Evolutionary conservation across 106 monocot species (phyloP).

Genomic region (Dioscorea zingiberensis): DNA sequence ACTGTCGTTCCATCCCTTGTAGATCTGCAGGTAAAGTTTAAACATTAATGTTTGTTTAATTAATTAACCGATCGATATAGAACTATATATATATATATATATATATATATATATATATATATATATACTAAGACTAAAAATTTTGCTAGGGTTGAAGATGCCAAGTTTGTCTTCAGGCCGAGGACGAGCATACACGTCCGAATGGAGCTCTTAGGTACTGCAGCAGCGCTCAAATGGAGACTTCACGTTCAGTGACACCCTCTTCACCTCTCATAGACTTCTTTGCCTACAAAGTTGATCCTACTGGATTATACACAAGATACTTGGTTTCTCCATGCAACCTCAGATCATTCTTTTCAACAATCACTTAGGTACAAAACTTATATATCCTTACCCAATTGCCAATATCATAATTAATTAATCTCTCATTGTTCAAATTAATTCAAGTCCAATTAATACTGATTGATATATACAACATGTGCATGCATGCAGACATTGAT

Average conservation of each 20-base stretch:
- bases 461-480: background rate
- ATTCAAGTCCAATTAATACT: too few relatives aligned
- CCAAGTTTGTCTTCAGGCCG: conserved; percentile 61
- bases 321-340: conserved; percentile 36
- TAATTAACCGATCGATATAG: too few relatives aligned
- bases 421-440: too few relatives aligned
- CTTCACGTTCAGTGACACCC: conserved; percentile 42
- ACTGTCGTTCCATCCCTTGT: conserved; percentile 54
- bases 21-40: conserved; percentile 82
- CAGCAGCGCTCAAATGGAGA: conserved; percentile 57
- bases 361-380: conserved; percentile 31
- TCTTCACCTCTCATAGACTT: conserved; percentile 44
- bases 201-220: conserved; percentile 75
- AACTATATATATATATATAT: too few relatives aligned
- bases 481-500: conserved; percentile 25
- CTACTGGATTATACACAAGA: conserved; percentile 13
- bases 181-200: conserved; percentile 35
- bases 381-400: too few relatives aligned
- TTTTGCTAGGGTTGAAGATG: conserved; percentile 38
- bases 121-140: too few relatives aligned
- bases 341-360: conserved; percentile 34
- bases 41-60: too few relatives aligned
- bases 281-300: conserved; percentile 36
- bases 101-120: too few relatives aligned
- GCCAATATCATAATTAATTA: too few relatives aligned